These are phyloP conservation scores for Yarrowia galli DNA, from an alignment of 1,139 yeast genomes.

Conservation along the genomic window DNA sequence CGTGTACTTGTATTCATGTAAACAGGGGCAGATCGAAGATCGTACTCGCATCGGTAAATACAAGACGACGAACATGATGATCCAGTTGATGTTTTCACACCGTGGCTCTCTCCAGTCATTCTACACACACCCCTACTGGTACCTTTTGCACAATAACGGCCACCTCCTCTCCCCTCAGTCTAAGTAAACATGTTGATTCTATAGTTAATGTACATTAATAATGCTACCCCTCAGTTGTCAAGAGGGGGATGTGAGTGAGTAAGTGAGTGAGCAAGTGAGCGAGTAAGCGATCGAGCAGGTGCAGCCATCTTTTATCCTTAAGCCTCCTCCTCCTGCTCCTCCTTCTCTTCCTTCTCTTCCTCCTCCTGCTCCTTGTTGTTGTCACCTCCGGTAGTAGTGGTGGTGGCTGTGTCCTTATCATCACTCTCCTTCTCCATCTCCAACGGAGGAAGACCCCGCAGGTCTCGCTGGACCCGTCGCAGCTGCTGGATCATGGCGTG, in stretches of 20 bases:
- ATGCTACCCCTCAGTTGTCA: constrained; percentile 12
- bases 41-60: no score
- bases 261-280: no score
- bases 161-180: background rate
- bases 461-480: constrained; percentile 70
- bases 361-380: background rate
- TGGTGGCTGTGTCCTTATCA: no score
- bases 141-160: no score
- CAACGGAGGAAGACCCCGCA: constrained; percentile 75
- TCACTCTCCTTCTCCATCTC: constrained; percentile 43
- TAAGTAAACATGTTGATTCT: constrained; percentile 19
- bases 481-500: constrained; percentile 62
- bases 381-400: no score
- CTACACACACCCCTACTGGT: no score
- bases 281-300: no score
- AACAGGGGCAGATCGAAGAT: no score
- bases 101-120: no score
- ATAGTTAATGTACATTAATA: constrained; percentile 36
- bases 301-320: background rate
- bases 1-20: no score
- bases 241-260: background rate
- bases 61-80: no score
- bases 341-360: background rate
- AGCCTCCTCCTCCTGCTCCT: background rate
- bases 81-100: no score